Evolutionary conservation across 2,329 filamentous ascomycete species (phyloP).

Genomic region (Domatiomyces globalis): DNA sequence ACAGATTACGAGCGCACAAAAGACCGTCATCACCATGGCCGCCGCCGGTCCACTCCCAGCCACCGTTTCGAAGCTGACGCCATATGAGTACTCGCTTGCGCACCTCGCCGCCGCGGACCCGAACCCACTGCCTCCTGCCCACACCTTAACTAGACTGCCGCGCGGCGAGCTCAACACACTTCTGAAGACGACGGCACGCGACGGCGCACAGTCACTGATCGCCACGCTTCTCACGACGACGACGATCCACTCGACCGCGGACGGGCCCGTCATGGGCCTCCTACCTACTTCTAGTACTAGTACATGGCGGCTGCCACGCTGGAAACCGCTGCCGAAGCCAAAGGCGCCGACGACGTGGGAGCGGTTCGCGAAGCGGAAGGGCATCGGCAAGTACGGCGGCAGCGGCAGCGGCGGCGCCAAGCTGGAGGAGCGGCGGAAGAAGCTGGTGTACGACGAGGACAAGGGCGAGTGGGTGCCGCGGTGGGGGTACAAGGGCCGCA

Average conservation of each 20-base stretch:
- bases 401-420: constrained; percentile 42
- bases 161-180: constrained; percentile 45
- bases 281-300: constrained; percentile 41
- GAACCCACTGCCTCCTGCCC: constrained; percentile 56
- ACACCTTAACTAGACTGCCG: constrained; percentile 20
- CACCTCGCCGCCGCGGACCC: constrained; percentile 75
- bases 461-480: constrained; percentile 80
- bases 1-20: no score
- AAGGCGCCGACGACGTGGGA: constrained; percentile 90
- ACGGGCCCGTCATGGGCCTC: constrained; percentile 64
- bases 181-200: constrained; percentile 62
- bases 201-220: constrained; percentile 80
- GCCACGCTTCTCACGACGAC: constrained; percentile 90
- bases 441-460: constrained; percentile 72
- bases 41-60: constrained; percentile 32
- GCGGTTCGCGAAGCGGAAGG: constrained; percentile 91
- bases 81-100: constrained; percentile 84
- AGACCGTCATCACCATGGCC: no score
- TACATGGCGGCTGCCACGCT: constrained; percentile 51
- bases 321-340: constrained; percentile 74
- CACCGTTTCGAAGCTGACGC: constrained; percentile 65
- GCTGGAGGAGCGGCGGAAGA: constrained; percentile 43
- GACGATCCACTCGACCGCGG: constrained; percentile 42
- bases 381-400: constrained; percentile 69
- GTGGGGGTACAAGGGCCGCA: constrained; percentile 88